A percentile compares a stretch with the other conserved stretches of the same genome.
These are phyloP conservation scores for Dipteronia sinensis DNA, from an alignment of 345 rosid genomes.

Conservation along the genomic window DNA sequence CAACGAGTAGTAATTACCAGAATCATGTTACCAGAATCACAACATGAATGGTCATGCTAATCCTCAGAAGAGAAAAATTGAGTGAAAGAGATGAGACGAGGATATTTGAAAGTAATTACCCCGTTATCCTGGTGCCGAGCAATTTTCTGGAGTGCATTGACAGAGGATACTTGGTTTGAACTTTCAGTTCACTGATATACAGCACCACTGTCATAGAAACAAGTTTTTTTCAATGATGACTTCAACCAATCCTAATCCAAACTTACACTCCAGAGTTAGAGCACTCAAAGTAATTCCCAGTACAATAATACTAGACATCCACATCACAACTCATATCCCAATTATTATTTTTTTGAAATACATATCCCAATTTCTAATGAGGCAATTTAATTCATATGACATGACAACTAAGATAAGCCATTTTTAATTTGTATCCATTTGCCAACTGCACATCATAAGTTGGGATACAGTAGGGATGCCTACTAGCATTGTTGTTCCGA, in stretches of 20 bases:
- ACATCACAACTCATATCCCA: not conserved
- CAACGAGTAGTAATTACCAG: not conserved
- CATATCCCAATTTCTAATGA: not conserved
- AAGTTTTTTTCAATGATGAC: not conserved
- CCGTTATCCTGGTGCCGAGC: not conserved
- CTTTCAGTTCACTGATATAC: not conserved
- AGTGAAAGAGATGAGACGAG: too few relatives aligned
- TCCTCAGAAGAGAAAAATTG: not conserved
- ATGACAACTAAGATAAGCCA: not conserved
- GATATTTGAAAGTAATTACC: not conserved
- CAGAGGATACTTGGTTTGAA: conserved; percentile 4
- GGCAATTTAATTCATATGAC: not conserved
- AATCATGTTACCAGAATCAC: not conserved
- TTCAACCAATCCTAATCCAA: not conserved
- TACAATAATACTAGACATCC: not conserved
- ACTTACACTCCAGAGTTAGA: not conserved
- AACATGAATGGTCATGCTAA: not conserved
- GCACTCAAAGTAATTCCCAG: not conserved
- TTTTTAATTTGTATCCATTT: not conserved
- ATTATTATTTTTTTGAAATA: too few relatives aligned
- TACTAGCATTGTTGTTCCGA: not conserved
- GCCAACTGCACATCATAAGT: not conserved
- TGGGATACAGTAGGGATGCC: not conserved
- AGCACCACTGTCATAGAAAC: not conserved
- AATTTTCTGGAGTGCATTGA: not conserved